A percentile compares a stretch with the other conserved stretches of the same genome.
Conservation (phyloP, 2,329 filamentous ascomycete species). For the Aspergillus niger region DNA sequence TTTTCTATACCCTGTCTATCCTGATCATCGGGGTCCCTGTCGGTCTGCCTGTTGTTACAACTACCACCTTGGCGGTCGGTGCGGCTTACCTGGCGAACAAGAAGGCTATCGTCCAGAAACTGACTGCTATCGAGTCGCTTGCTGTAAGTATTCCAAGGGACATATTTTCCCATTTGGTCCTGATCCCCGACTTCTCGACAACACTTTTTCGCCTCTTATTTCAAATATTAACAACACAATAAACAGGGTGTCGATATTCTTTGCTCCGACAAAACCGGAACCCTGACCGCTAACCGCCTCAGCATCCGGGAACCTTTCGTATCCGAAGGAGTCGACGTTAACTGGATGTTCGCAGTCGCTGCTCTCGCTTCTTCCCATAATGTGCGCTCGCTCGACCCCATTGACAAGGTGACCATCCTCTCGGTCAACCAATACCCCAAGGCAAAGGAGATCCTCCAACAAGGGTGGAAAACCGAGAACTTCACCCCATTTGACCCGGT, state of each 20-base stretch:
- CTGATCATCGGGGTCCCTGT: slow-evolving; percentile 78
- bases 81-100: slow-evolving; percentile 76
- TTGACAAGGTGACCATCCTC: slow-evolving; percentile 77
- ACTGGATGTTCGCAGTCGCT: slow-evolving; percentile 83
- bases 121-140: slow-evolving; percentile 75
- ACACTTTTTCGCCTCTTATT: background rate
- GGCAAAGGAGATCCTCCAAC: slow-evolving; percentile 72
- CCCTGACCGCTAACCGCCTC: slow-evolving; percentile 63
- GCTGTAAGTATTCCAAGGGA: slow-evolving; percentile 39
- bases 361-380: slow-evolving; percentile 77
- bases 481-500: slow-evolving; percentile 73
- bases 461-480: slow-evolving; percentile 69
- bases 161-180: too few species aligned
- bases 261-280: slow-evolving; percentile 82
- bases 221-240: background rate
- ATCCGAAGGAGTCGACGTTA: slow-evolving; percentile 73
- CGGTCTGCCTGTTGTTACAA: slow-evolving; percentile 77
- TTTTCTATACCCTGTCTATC: slow-evolving; percentile 69
- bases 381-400: slow-evolving; percentile 75
- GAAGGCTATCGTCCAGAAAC: slow-evolving; percentile 77
- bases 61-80: slow-evolving; percentile 74
- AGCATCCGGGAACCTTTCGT: slow-evolving; percentile 76
- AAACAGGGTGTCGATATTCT: slow-evolving; percentile 68
- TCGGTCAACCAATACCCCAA: slow-evolving; percentile 76
- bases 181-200: background rate